Conservation (phyloP, 768 basidiomycete species). For the Naganishia vishniacii region DNA sequence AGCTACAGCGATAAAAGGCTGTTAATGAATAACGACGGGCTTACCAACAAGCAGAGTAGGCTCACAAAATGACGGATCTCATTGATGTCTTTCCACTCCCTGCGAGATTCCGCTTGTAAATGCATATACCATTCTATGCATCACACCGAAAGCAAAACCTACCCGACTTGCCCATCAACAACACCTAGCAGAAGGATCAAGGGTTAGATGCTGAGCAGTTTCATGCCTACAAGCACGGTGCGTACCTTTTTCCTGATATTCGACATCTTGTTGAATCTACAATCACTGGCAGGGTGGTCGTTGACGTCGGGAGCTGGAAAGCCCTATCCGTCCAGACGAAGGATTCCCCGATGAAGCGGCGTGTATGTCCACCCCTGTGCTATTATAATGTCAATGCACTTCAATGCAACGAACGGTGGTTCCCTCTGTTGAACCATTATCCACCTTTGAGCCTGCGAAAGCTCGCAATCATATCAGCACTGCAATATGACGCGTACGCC, state of each 20-base stretch:
- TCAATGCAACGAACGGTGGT: too few species aligned
- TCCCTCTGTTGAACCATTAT: too few species aligned
- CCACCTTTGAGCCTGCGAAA: too few species aligned
- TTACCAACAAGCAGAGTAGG: slow-evolving; percentile 22
- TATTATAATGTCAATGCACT: too few species aligned
- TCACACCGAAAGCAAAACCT: slow-evolving; percentile 37
- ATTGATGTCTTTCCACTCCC: slow-evolving; percentile 74
- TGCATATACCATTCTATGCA: background rate
- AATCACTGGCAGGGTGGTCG: too few species aligned
- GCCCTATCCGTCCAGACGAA: too few species aligned
- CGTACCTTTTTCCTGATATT: slow-evolving; percentile 21
- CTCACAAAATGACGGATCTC: slow-evolving; percentile 97
- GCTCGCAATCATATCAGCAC: too few species aligned
- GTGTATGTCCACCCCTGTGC: too few species aligned
- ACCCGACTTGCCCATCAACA: slow-evolving; percentile 97
- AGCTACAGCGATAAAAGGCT: slow-evolving; percentile 57
- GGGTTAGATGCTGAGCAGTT: background rate
- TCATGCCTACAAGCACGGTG: background rate
- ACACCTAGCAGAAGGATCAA: slow-evolving; percentile 59
- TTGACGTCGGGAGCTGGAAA: too few species aligned
- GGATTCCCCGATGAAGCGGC: too few species aligned
- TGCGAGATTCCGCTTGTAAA: slow-evolving; percentile 26
- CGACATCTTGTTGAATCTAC: too few species aligned
- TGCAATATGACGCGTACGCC: too few species aligned
- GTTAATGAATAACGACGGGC: slow-evolving; percentile 23